Evolutionary conservation across 2,329 filamentous ascomycete genomes (phyloP).

Genomic region (Helotiales sp.): DNA sequence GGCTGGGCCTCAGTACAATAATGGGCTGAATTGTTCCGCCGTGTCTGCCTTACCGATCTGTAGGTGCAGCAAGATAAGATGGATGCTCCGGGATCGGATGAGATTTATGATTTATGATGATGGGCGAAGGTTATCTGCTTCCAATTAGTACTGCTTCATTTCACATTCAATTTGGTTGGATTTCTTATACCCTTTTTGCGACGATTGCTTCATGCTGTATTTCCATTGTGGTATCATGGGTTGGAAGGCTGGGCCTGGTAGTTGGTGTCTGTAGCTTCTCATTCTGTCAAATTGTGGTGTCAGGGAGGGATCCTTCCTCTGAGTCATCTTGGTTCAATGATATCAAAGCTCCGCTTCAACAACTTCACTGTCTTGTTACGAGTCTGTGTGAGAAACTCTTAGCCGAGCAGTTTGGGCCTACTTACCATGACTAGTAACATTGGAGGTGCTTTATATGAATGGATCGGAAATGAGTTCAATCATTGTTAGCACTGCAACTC

Average conservation of each 20-base stretch:
- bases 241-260: neutral
- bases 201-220: neutral
- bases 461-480: too few relatives aligned
- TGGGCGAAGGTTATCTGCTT: neutral
- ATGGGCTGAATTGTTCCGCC: neutral
- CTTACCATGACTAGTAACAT: neutral
- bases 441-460: neutral
- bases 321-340: neutral
- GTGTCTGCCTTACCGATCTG: neutral
- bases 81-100: neutral
- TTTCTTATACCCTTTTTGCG: neutral
- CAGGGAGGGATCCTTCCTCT: neutral
- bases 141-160: neutral
- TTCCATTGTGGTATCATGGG: neutral
- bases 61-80: neutral
- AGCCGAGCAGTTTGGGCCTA: neutral
- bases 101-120: neutral
- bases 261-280: neutral
- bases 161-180: neutral
- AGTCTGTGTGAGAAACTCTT: neutral
- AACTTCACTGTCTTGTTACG: neutral
- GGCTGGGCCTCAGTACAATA: neutral
- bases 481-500: too few relatives aligned
- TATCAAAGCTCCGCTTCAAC: neutral
- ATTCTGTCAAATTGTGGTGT: neutral